Evolutionary conservation across 305 asterid genomes (phyloP).

Genomic region (Nicotiana rustica): DNA sequence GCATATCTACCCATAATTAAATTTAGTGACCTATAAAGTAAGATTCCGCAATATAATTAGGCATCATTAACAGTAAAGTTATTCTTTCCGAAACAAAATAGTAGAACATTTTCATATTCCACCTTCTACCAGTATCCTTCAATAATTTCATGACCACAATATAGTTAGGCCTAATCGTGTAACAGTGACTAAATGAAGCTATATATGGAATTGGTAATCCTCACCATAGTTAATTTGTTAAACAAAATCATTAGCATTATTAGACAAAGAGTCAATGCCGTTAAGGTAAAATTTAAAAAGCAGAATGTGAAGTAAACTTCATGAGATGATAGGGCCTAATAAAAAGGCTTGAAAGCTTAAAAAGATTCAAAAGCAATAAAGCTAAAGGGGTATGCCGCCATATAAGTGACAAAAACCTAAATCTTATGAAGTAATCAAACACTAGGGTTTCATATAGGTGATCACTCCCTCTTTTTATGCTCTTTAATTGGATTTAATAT

Average conservation of each 20-base stretch:
- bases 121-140: not conserved
- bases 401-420: conserved; percentile 31
- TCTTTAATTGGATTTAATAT: conserved; percentile 30
- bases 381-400: conserved; percentile 38
- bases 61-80: not conserved
- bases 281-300: not conserved
- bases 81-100: not conserved
- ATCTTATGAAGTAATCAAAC: conserved; percentile 31
- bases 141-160: not conserved
- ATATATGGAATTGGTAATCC: no score
- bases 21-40: not conserved
- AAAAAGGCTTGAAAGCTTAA: not conserved
- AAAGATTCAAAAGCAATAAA: not conserved
- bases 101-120: not conserved
- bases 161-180: no score
- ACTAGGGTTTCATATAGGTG: conserved; percentile 42
- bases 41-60: not conserved
- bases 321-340: not conserved
- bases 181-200: no score
- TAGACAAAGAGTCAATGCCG: no score
- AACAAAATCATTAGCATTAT: no score
- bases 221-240: no score
- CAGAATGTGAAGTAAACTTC: not conserved
- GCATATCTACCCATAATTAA: not conserved
- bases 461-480: not conserved